Evolutionary conservation across 2,329 filamentous ascomycete genomes (phyloP).

Genomic region (Talaromyces sp.): DNA sequence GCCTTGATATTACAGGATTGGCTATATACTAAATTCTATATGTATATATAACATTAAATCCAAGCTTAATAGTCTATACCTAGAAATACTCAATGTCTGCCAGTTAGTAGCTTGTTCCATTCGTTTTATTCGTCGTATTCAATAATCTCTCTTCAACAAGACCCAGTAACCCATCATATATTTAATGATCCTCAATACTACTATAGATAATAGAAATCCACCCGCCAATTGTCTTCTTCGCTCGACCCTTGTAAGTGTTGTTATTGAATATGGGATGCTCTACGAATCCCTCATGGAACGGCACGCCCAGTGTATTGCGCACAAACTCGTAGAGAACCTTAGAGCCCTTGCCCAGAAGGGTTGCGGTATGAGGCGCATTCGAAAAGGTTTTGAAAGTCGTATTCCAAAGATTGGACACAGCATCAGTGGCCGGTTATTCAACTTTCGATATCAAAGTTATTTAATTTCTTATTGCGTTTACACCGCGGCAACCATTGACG

Average conservation of each 20-base stretch:
- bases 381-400: not conserved
- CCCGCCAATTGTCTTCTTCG: slow-evolving; percentile 16
- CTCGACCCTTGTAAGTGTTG: slow-evolving; percentile 3
- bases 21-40: too few relatives aligned
- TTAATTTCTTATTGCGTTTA: slow-evolving; percentile 18
- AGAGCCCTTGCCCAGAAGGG: slow-evolving; percentile 19
- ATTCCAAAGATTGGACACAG: not conserved
- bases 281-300: slow-evolving; percentile 24
- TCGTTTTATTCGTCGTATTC: not conserved
- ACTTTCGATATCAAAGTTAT: slow-evolving; percentile 17
- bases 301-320: slow-evolving; percentile 27
- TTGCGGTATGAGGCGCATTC: not conserved
- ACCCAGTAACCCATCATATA: not conserved
- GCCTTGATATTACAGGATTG: too few relatives aligned
- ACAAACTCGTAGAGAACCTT: slow-evolving; percentile 31
- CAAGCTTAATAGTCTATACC: too few relatives aligned
- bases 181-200: slow-evolving; percentile 1
- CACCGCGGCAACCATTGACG: slow-evolving; percentile 18
- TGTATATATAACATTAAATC: too few relatives aligned
- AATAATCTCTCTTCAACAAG: not conserved
- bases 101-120: not conserved
- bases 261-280: slow-evolving; percentile 22
- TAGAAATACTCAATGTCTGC: too few relatives aligned
- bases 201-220: slow-evolving; percentile 4
- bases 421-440: slow-evolving; percentile 13